Evolutionary conservation across 1,139 yeast genomes (phyloP).

Genomic region (Wickerhamomyces sp.): DNA sequence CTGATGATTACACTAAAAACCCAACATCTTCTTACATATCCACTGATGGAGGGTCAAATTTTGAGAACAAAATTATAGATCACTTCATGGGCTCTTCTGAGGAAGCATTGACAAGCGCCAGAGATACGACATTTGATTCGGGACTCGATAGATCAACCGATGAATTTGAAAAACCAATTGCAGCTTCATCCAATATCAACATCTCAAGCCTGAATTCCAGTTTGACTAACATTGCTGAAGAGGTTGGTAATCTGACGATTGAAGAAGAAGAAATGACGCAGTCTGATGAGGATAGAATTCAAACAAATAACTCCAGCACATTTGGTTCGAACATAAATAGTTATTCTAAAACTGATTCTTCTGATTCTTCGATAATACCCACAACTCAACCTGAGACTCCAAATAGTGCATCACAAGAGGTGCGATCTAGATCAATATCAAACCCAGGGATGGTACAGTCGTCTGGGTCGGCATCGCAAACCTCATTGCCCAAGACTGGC

Average conservation of each 20-base stretch:
- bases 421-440: slow-evolving; percentile 13
- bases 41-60: slow-evolving; percentile 16
- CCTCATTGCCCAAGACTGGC: slow-evolving; percentile 12
- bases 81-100: slow-evolving; percentile 18
- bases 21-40: slow-evolving; percentile 9
- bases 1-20: background rate
- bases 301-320: background rate
- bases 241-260: slow-evolving; percentile 19
- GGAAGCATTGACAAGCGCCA: slow-evolving; percentile 9
- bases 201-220: slow-evolving; percentile 19
- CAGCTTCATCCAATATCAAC: slow-evolving; percentile 24
- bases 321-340: slow-evolving; percentile 2
- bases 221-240: slow-evolving; percentile 16
- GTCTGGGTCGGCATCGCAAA: slow-evolving; percentile 13
- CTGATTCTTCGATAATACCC: slow-evolving; percentile 11
- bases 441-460: slow-evolving; percentile 16
- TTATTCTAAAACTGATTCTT: slow-evolving; percentile 2
- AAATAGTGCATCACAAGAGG: slow-evolving; percentile 5
- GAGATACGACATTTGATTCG: slow-evolving; percentile 3
- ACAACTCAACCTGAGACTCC: slow-evolving; percentile 14
- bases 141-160: slow-evolving; percentile 8
- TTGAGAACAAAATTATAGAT: slow-evolving; percentile 21
- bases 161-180: slow-evolving; percentile 21
- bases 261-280: slow-evolving; percentile 14
- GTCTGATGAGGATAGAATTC: slow-evolving; percentile 2